phyloP scores from a whole-genome alignment of 225 moss, liverwort and hornwort species.

The Anthoceros angustus region DNA sequence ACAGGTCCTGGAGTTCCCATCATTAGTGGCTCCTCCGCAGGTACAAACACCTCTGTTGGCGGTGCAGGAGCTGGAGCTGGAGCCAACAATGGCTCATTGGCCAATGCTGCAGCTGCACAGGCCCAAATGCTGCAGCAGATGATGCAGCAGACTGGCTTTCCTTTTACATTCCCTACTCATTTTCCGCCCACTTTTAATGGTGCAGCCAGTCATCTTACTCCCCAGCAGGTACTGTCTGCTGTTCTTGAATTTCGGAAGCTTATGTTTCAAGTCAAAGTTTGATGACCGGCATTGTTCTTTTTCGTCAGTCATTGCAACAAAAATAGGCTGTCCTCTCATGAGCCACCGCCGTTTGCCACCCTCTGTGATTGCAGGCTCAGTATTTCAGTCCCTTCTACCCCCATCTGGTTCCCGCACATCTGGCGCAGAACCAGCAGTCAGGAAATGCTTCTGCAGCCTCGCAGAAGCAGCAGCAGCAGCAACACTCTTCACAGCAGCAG shows the following conservation, averaged over 20 bases:
- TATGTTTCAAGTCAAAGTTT: neutral
- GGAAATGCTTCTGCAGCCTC: conserved; percentile 17
- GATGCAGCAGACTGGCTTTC: conserved; percentile 52
- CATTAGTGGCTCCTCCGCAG: neutral
- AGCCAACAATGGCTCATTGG: conserved; percentile 23
- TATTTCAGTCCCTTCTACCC: conserved; percentile 57
- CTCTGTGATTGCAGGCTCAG: conserved; percentile 16
- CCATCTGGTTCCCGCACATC: conserved; percentile 44
- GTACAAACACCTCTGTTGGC: neutral
- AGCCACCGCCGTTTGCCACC: neutral
- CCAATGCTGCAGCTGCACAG: conserved; percentile 35
- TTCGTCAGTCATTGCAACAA: neutral
- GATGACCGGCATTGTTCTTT: neutral
- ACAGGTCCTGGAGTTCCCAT: conserved; percentile 14
- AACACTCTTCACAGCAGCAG: conserved; percentile 6
- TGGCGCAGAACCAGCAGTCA: conserved; percentile 39
- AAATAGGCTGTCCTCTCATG: neutral
- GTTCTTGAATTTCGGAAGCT: neutral
- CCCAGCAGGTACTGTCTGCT: conserved; percentile 35
- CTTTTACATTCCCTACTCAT: conserved; percentile 36
- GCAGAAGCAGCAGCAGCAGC: conserved; percentile 14
- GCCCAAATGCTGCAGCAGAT: conserved; percentile 80
- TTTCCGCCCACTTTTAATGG: neutral
- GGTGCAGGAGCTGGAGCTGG: conserved; percentile 11
- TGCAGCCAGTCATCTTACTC: conserved; percentile 38